Evolutionary conservation across 2,329 filamentous ascomycete species (phyloP), one percentile per base, ranked within the genome.

Genomic region (Fusarium irregulare): DNA sequence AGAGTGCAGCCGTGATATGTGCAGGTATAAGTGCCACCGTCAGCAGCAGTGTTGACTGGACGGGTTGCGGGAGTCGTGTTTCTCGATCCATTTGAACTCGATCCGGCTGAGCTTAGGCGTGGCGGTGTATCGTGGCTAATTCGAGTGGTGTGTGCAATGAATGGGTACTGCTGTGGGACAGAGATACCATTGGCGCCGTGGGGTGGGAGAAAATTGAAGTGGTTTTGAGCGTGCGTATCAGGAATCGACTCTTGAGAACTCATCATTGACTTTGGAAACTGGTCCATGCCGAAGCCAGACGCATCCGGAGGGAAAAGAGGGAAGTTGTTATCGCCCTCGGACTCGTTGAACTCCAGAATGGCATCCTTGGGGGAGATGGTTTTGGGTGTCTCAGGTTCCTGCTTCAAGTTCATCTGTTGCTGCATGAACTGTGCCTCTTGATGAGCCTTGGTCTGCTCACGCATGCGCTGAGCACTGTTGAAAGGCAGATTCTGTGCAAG

Each of bases 361-460:
- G 94, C 93, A 75, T 98, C 95, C 81, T 97, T 97, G 25, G 95
- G 96, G 3, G 95, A 98, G 48, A 99, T 97, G 0, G 95, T 97
- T 80, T 93, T 93, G n/a, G 91, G 86, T 0, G 85, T 86, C 8
- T 84, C 79, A 2, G 84, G 82, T 47, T 85, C 79, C 28, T 81
- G 71, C 73, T 68, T 81, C 76, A 60, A 78, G 68, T 55, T 71
- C 66, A 84, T 75, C 37, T 84, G 82, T 21, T 83, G 80, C 44
- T 81, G 82, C 20, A 83, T 69, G 12, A 81, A 76, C 55, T 81
- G 81, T 0, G 85, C 86, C 62, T 90, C 89, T 44, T 87, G 87
- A 73, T 88, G 85, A 8, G 86, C 85, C 75, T 90, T 89, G 60
- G 83, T 83, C 70, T 89, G 86, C 76, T 91, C 89, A 40, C 89